These are phyloP conservation scores for Geotrichum australiense DNA, from an alignment of 1,139 yeast genomes.

Conservation along the genomic window DNA sequence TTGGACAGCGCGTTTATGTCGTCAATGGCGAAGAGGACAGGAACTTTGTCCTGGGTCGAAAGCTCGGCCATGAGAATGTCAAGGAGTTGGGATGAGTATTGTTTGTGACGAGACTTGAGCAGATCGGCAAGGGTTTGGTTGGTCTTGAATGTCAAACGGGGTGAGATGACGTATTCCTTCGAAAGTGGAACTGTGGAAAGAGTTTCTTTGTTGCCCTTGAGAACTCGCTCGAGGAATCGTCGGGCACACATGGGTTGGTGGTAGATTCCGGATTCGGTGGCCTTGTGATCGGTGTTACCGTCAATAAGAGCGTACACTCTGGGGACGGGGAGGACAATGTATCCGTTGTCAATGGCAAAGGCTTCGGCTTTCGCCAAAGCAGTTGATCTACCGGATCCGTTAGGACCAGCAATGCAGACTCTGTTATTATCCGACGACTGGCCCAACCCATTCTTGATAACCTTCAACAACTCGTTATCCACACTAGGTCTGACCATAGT, in stretches of 20 bases:
- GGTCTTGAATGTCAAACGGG: constrained; percentile 14
- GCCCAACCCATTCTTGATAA: constrained; percentile 26
- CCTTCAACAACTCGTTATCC: constrained; percentile 30
- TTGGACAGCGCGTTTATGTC: constrained; percentile 62
- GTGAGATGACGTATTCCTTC: constrained; percentile 19
- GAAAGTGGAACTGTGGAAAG: constrained; percentile 41
- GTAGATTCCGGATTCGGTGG: constrained; percentile 38
- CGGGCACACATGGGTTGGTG: constrained; percentile 79
- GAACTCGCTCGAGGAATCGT: constrained; percentile 51
- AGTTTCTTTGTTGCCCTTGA: constrained; percentile 48
- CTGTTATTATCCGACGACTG: constrained; percentile 42
- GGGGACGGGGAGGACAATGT: constrained; percentile 60
- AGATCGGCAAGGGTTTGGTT: constrained; percentile 39
- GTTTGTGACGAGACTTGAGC: constrained; percentile 33
- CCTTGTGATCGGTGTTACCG: constrained; percentile 61
- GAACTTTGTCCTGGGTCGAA: constrained; percentile 40
- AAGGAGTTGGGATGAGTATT: constrained; percentile 40
- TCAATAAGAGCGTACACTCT: constrained; percentile 55
- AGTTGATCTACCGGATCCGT: constrained; percentile 78
- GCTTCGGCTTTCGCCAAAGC: constrained; percentile 68
- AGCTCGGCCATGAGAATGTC: constrained; percentile 52
- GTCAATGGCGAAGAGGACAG: constrained; percentile 69
- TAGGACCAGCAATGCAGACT: constrained; percentile 56
- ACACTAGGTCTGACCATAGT: constrained; percentile 38
- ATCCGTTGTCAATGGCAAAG: constrained; percentile 43